Conservation (phyloP, 495 filamentous ascomycete species). For the Xylaria sp. region DNA sequence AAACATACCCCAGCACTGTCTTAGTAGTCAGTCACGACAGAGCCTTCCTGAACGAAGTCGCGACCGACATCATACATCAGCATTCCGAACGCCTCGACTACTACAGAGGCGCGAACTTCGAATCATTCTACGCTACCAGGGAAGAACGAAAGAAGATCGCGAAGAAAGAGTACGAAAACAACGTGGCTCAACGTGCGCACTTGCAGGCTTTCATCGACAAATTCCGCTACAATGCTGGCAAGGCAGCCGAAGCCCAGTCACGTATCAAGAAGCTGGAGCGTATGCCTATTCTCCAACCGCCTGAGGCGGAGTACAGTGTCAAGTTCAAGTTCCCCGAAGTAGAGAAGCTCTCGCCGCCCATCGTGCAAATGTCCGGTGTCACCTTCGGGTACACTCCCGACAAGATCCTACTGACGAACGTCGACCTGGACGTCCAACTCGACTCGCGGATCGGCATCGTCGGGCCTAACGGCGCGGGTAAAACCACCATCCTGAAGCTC, state of each 20-base stretch:
- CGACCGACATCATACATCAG: conserved; percentile 99
- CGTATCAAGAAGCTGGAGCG: conserved; percentile 98
- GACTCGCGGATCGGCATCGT: conserved; percentile 99
- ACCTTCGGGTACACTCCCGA: conserved; percentile 88
- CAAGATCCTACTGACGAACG: conserved; percentile 79
- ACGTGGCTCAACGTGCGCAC: conserved; percentile 92
- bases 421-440: conserved; percentile 96
- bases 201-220: conserved; percentile 97
- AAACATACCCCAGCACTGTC: conserved; percentile 91
- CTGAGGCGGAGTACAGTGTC: conserved; percentile 93
- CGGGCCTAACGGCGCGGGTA: conserved; percentile 97
- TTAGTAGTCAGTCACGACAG: conserved; percentile 98
- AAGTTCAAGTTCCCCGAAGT: conserved; percentile 98
- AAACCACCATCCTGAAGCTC: conserved; percentile 94
- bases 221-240: conserved; percentile 99
- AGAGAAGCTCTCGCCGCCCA: conserved; percentile 95
- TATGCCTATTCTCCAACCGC: conserved; percentile 89
- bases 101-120: conserved; percentile 98
- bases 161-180: conserved; percentile 97
- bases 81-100: conserved; percentile 97
- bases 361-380: conserved; percentile 95
- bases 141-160: conserved; percentile 97
- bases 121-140: conserved; percentile 96
- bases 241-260: conserved; percentile 97
- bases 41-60: conserved; percentile 98